phyloP scores from a whole-genome alignment of 257 asterid genomes.

The Gentiana straminea region DNA sequence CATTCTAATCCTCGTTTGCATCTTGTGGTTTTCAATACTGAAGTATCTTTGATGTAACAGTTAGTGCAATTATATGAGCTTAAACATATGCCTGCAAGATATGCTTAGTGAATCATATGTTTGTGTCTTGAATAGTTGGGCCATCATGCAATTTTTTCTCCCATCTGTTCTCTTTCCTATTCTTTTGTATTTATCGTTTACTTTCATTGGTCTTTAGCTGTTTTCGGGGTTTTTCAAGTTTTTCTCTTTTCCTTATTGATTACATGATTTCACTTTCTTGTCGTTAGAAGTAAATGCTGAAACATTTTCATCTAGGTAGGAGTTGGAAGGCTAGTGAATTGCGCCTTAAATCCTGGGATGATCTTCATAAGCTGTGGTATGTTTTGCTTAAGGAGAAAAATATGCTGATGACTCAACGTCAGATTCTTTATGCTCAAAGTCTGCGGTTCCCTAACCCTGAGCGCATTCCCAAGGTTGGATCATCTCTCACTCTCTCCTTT shows the following conservation, averaged over 20 bases:
- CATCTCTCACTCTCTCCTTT: constrained; percentile 2
- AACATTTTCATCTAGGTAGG: constrained; percentile 44
- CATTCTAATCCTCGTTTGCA: too few species aligned
- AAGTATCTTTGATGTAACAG: too few species aligned
- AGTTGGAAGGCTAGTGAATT: constrained; percentile 95
- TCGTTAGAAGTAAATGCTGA: constrained; percentile 1
- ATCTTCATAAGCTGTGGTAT: constrained; percentile 87
- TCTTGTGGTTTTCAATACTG: too few species aligned
- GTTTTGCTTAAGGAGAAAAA: constrained; percentile 84
- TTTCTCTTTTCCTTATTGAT: background rate
- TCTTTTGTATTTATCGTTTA: too few species aligned
- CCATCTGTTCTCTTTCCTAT: too few species aligned
- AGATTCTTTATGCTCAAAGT: constrained; percentile 86
- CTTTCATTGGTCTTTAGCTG: too few species aligned
- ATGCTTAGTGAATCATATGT: too few species aligned
- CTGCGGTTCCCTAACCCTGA: constrained; percentile 72
- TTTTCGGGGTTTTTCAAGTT: background rate
- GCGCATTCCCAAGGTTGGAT: constrained; percentile 69
- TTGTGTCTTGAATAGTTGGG: too few species aligned
- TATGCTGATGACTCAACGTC: constrained; percentile 90
- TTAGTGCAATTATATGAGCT: too few species aligned
- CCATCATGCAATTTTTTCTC: too few species aligned
- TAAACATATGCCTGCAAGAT: too few species aligned
- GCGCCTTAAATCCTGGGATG: constrained; percentile 98
- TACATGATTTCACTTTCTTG: background rate